A percentile compares a stretch with the other conserved stretches of the same genome.
phyloP scores from a whole-genome alignment of 805 yeast genomes.

The Sporopachydermia quercuum region DNA sequence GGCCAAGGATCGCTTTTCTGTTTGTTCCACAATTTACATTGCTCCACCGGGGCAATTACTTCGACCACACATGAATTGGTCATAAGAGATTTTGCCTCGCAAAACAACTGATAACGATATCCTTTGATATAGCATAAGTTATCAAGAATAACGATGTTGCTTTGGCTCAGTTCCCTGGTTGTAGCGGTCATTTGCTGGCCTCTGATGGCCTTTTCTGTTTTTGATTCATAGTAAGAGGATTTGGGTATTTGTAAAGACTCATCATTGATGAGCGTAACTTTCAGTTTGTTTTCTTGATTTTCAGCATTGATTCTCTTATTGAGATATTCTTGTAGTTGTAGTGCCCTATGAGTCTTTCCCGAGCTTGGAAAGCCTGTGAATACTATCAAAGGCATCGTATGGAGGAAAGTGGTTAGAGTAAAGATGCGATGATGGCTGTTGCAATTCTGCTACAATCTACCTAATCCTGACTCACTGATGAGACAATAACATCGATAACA shows the following conservation, averaged over 20 bases:
- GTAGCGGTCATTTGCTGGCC: conserved; percentile 83
- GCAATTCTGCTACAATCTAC: too few relatives aligned
- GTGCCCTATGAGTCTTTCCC: conserved; percentile 72
- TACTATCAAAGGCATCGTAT: conserved; percentile 68
- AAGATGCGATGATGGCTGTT: too few relatives aligned
- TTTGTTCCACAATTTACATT: conserved; percentile 49
- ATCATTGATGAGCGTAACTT: conserved; percentile 61
- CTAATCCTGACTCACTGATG: too few relatives aligned
- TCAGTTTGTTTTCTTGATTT: conserved; percentile 38
- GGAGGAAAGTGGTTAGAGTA: background rate
- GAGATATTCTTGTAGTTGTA: conserved; percentile 33
- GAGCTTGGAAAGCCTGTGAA: conserved; percentile 77
- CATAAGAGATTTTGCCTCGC: conserved; percentile 76
- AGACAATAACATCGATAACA: too few relatives aligned
- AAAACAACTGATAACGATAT: conserved; percentile 81
- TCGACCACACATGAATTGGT: conserved; percentile 78
- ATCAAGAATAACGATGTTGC: conserved; percentile 70
- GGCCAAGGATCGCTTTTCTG: conserved; percentile 38
- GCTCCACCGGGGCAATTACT: conserved; percentile 50
- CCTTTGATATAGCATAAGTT: conserved; percentile 87
- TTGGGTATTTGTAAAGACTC: conserved; percentile 62
- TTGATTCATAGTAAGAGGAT: conserved; percentile 52
- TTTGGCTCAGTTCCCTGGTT: conserved; percentile 57
- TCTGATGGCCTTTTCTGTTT: conserved; percentile 65
- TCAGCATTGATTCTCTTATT: conserved; percentile 27